Conservation (phyloP, 2,329 filamentous ascomycete genomes). For the Elsinoe australis region DNA sequence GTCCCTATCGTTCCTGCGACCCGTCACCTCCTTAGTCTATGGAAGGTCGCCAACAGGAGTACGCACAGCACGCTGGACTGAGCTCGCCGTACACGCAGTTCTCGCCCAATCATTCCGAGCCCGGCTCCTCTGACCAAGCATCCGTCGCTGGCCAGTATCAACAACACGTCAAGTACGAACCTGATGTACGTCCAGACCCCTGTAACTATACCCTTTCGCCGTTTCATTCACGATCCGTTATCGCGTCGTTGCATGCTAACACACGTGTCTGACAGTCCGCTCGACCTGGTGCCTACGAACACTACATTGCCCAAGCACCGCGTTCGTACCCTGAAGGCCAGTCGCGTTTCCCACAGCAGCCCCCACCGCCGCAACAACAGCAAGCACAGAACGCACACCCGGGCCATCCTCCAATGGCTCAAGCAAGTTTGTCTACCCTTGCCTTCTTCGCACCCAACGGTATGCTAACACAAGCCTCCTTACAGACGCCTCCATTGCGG, state of each 20-base stretch:
- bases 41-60: slow-evolving; percentile 48
- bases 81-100: slow-evolving; percentile 45
- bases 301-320: slow-evolving; percentile 53
- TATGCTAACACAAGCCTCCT: slow-evolving; percentile 95
- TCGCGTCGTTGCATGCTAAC: slow-evolving; percentile 64
- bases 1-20: slow-evolving; percentile 27
- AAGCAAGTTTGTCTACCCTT: slow-evolving; percentile 82
- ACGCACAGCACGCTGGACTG: slow-evolving; percentile 48
- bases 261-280: slow-evolving; percentile 60
- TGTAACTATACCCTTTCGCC: slow-evolving; percentile 48
- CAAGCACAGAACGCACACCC: slow-evolving; percentile 52
- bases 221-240: slow-evolving; percentile 71
- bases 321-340: slow-evolving; percentile 66
- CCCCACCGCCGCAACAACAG: slow-evolving; percentile 22
- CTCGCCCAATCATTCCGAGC: slow-evolving; percentile 65
- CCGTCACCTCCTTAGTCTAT: slow-evolving; percentile 41
- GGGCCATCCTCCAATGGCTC: slow-evolving; percentile 85
- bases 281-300: slow-evolving; percentile 76
- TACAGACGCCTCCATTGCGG: slow-evolving; percentile 93
- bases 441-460: slow-evolving; percentile 36
- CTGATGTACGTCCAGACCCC: slow-evolving; percentile 18
- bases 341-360: slow-evolving; percentile 41
- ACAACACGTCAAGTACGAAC: slow-evolving; percentile 49
- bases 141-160: slow-evolving; percentile 80
- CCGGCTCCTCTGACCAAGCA: slow-evolving; percentile 76